A percentile compares a stretch with the other conserved stretches of the same genome.
These are phyloP conservation scores for Arthrobotrys pseudoclavata DNA, from an alignment of 2,329 filamentous ascomycete genomes.

Conservation along the genomic window DNA sequence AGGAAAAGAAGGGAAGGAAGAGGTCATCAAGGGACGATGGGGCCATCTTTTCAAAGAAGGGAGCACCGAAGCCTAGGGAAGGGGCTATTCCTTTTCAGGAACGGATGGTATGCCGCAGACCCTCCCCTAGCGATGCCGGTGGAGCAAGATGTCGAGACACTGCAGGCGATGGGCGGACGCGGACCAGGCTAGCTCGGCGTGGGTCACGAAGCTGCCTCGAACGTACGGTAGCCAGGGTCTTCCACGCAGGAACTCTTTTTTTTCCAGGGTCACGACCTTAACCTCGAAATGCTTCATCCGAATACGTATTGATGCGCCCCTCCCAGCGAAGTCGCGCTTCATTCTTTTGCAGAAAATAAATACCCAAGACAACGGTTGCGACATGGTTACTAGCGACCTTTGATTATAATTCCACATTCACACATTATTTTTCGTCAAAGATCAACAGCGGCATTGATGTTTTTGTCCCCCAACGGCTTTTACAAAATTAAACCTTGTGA, in stretches of 20 bases:
- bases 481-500: constrained; percentile 41
- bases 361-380: constrained; percentile 16
- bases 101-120: constrained; percentile 44
- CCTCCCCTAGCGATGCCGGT: constrained; percentile 39
- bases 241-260: constrained; percentile 13
- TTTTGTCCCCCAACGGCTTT: constrained; percentile 46
- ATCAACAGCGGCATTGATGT: constrained; percentile 30
- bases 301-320: constrained; percentile 10
- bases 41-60: constrained; percentile 45
- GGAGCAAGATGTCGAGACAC: constrained; percentile 28
- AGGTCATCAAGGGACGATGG: constrained; percentile 35
- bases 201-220: constrained; percentile 28
- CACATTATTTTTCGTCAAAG: constrained; percentile 24
- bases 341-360: constrained; percentile 21
- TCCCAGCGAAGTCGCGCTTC: constrained; percentile 8
- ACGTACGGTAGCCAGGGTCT: constrained; percentile 4
- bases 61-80: constrained; percentile 58
- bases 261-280: constrained; percentile 18
- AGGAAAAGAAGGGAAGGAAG: constrained; percentile 39
- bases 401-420: constrained; percentile 5
- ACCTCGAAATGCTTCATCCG: constrained; percentile 20
- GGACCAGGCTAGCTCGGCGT: constrained; percentile 28
- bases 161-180: constrained; percentile 19
- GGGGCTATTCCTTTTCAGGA: constrained; percentile 60
- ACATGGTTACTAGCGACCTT: constrained; percentile 21